These are phyloP conservation scores for Salix exigua DNA, from an alignment of 345 rosid species.

Conservation along the genomic window DNA sequence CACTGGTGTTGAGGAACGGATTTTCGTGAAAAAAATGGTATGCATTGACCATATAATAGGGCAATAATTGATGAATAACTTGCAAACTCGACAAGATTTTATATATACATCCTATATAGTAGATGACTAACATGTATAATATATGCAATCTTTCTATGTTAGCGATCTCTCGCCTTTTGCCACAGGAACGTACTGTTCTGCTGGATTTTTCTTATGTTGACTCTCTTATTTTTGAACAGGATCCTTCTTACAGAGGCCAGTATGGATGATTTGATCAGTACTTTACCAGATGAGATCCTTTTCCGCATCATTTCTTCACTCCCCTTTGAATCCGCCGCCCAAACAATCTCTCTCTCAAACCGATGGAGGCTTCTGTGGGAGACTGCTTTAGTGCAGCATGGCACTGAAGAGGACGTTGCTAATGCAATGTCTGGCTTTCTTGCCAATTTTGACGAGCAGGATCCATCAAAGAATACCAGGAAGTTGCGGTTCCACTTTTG, in stretches of 20 bases:
- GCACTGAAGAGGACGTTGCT: slow-evolving; percentile 35
- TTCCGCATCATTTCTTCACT: slow-evolving; percentile 47
- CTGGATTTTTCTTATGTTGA: neutral
- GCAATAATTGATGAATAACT: too few relatives aligned
- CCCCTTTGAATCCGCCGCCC: slow-evolving; percentile 59
- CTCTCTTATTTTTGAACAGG: neutral
- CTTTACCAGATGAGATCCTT: slow-evolving; percentile 55
- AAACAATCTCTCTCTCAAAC: slow-evolving; percentile 46
- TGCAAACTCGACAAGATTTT: too few relatives aligned
- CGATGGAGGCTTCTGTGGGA: slow-evolving; percentile 51
- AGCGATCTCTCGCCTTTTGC: too few relatives aligned
- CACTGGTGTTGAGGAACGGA: too few relatives aligned
- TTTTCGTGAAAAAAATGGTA: too few relatives aligned
- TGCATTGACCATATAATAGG: too few relatives aligned
- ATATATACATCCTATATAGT: too few relatives aligned
- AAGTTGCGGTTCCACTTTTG: slow-evolving; percentile 40
- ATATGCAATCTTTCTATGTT: too few relatives aligned
- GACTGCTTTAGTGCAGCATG: slow-evolving; percentile 39
- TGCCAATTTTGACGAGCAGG: slow-evolving; percentile 39
- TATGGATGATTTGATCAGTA: slow-evolving; percentile 39
- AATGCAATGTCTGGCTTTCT: slow-evolving; percentile 38
- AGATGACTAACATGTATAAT: too few relatives aligned
- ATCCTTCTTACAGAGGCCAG: neutral
- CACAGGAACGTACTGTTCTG: too few relatives aligned
- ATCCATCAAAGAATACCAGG: slow-evolving; percentile 42